Percentiles rank a stretch among this genome's conserved stretches.
Evolutionary conservation across 2,329 filamentous ascomycete species (phyloP).

Genomic region (Pseudocercospora eumusae): DNA sequence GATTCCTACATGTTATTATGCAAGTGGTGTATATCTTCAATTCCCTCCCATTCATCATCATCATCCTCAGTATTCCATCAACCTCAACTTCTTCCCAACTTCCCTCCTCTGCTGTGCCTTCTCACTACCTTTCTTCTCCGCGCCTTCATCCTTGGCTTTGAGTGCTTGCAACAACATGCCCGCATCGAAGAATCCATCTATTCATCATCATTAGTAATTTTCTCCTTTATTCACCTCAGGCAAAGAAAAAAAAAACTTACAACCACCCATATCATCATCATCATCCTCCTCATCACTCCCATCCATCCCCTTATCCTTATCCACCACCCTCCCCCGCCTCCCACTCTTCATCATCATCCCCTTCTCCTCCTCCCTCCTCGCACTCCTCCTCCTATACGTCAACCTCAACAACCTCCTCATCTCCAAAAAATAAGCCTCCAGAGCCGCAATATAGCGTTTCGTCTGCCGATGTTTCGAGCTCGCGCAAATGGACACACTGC

Average conservation of each 20-base stretch:
- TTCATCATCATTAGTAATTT: background rate
- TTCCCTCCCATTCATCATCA: too few species aligned
- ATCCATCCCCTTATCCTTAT: constrained; percentile 25
- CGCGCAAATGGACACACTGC: constrained; percentile 85
- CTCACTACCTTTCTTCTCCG: constrained; percentile 51
- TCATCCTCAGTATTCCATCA: constrained; percentile 73
- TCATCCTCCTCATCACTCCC: constrained; percentile 73
- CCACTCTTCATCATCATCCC: constrained; percentile 67
- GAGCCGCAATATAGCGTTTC: constrained; percentile 79
- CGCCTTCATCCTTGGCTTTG: constrained; percentile 63
- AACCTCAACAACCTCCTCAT: too few species aligned
- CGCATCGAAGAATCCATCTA: constrained; percentile 96
- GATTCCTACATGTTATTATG: too few species aligned
- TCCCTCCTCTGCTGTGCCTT: constrained; percentile 65
- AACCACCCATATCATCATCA: constrained; percentile 67
- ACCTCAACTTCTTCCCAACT: constrained; percentile 71
- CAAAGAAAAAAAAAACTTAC: too few species aligned
- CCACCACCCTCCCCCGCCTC: constrained; percentile 72
- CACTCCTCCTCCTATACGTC: too few species aligned
- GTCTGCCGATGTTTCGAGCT: constrained; percentile 94
- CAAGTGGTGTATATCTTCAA: too few species aligned
- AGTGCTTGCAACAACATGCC: constrained; percentile 90
- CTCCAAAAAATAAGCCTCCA: constrained; percentile 89
- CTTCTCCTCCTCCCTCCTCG: constrained; percentile 48
- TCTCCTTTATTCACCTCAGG: too few species aligned